Evolutionary conservation across 139 green algal genomes (phyloP).

Genomic region (Micromonas commoda): DNA sequence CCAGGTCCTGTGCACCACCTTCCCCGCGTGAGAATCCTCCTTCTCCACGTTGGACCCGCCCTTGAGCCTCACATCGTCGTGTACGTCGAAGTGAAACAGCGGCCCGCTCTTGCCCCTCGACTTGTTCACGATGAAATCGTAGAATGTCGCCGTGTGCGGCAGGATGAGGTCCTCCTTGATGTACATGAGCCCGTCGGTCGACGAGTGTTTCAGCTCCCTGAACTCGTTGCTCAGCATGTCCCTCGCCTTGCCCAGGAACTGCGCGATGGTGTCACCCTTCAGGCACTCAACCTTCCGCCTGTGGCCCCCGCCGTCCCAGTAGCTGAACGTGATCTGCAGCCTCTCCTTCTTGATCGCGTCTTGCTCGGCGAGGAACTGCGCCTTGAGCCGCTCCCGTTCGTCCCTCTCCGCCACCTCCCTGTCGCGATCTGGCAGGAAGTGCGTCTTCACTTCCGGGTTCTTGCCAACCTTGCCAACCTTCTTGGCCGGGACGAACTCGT

Average conservation of each 20-base stretch:
- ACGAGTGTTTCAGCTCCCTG: slow-evolving; percentile 64
- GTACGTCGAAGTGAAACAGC: slow-evolving; percentile 21
- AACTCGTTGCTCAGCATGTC: slow-evolving; percentile 82
- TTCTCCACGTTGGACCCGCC: not conserved
- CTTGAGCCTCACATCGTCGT: slow-evolving; percentile 7
- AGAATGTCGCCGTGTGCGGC: slow-evolving; percentile 84
- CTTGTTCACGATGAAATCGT: slow-evolving; percentile 93
- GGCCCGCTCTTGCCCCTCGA: slow-evolving; percentile 77
- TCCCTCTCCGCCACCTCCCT: not conserved
- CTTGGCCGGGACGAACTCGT: not conserved
- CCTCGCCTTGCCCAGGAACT: slow-evolving; percentile 78
- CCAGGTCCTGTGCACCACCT: slow-evolving; percentile 91
- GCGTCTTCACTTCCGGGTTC: slow-evolving; percentile 5
- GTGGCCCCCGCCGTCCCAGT: slow-evolving; percentile 92
- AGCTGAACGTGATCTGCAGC: slow-evolving; percentile 88
- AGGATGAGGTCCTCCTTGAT: slow-evolving; percentile 95
- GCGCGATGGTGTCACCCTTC: slow-evolving; percentile 64
- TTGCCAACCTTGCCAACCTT: slow-evolving; percentile 6
- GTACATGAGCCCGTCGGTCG: slow-evolving; percentile 84
- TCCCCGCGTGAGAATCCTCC: slow-evolving; percentile 49
- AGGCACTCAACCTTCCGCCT: slow-evolving; percentile 31
- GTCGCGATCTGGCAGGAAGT: slow-evolving; percentile 4
- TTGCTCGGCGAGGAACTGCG: not conserved
- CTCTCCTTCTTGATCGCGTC: slow-evolving; percentile 48
- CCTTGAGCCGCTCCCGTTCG: slow-evolving; percentile 1